Base-by-base conservation (phyloP, 805 yeast genomes). In the Starmerella davenportii region DNA sequence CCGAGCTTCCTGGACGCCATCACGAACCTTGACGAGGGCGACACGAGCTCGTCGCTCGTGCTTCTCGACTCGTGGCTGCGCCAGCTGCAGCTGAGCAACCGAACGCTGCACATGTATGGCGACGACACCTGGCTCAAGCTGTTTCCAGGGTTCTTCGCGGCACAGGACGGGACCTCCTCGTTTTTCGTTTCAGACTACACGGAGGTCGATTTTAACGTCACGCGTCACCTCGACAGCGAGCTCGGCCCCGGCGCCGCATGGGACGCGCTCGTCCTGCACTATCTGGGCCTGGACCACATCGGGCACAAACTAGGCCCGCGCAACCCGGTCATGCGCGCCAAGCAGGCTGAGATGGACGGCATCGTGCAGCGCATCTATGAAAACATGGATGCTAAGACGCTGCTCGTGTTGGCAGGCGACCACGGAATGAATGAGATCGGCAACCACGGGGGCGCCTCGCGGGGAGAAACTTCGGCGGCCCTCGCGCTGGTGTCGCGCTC, bases 121-220 rank as follows among this genome's bases (percentile, higher is more conserved):
- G 99, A 90, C 57, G 98, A 90, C 54, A 90, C 99, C 1, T 90
- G 99, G 99, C 58, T 85, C 44, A 85, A 82, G 52, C 63, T 90
- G 36, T 90, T 85, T 48, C 94, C 95, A 0, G 57, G 52, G 4
- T 65, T 65, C 46, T 85, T 87, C 51, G 63, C 64, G 17, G 63
- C 67, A 34, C 60, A 55, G 21, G 96, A 90, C 30, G 96, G 96
- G 1, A 87, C 96, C 0, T 74, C 79, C 34, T 82, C 95, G 37
- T 90, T 90, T 54, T 90, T 79, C 54, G 99, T 90, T 1, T 76
- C 90, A 39, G 99, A 90, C 55, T 90, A 80, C 55, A 79, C 87
- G 2, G 90, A 85, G 47, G 99, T 90, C 3, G 99, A 90, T 50
- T 65, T 69, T 45, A 90, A 90, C 49, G 98, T 90, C 3, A 85